Evolutionary conservation across 345 rosid species (phyloP).

Genomic region (Populus tremula): DNA sequence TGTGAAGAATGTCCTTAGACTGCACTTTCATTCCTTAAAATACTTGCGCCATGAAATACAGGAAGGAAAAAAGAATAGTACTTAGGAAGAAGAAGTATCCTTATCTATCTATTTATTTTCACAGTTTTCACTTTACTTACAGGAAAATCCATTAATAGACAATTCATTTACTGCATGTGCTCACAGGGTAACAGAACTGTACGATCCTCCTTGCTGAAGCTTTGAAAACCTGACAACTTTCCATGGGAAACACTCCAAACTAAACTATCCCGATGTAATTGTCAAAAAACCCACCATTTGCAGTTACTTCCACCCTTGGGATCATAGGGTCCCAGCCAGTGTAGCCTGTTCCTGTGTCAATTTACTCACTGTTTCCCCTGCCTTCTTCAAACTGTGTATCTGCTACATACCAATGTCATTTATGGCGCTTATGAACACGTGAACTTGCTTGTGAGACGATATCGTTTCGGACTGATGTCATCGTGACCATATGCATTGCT

Average conservation of each 20-base stretch:
- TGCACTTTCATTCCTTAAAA: constrained; percentile 17
- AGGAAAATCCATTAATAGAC: constrained; percentile 26
- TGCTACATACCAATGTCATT: not conserved
- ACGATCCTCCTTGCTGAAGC: constrained; percentile 16
- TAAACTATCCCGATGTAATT: constrained; percentile 8
- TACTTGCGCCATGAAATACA: not conserved
- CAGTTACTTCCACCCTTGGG: constrained; percentile 10
- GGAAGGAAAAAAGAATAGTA: not conserved
- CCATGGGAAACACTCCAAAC: constrained; percentile 20
- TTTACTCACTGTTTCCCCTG: not conserved
- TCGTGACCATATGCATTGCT: not conserved
- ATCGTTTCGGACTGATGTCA: constrained; percentile 20
- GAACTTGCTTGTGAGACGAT: constrained; percentile 16
- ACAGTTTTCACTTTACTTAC: constrained; percentile 6
- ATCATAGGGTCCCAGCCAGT: constrained; percentile 16
- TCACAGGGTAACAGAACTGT: constrained; percentile 35
- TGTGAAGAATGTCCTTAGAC: constrained; percentile 30
- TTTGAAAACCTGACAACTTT: constrained; percentile 24
- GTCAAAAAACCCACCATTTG: constrained; percentile 17
- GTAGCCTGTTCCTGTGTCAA: constrained; percentile 21
- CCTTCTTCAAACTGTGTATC: not conserved
- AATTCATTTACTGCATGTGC: constrained; percentile 25
- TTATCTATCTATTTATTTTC: not conserved
- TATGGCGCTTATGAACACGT: constrained; percentile 20
- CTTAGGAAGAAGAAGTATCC: not conserved